Percentiles rank a stretch among this genome's conserved stretches.
Evolutionary conservation across 2,329 filamentous ascomycete genomes (phyloP).

Genomic region (Fusarium sp.): DNA sequence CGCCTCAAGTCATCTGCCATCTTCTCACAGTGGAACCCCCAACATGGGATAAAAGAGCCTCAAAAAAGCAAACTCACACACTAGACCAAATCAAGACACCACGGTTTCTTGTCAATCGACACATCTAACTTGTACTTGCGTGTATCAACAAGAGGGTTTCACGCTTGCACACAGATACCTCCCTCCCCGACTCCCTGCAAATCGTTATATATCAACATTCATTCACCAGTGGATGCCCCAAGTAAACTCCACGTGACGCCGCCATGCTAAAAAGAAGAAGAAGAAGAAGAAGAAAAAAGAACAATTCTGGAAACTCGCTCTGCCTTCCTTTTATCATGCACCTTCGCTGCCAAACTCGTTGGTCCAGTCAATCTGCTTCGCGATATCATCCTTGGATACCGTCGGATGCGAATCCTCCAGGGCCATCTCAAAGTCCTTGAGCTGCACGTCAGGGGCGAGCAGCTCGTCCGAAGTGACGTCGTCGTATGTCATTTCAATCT

Average conservation of each 20-base stretch:
- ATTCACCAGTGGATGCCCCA: constrained; percentile 33
- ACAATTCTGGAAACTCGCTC: constrained; percentile 40
- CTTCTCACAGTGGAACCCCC: background rate
- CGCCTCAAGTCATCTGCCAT: background rate
- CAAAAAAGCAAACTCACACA: background rate
- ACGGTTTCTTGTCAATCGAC: constrained; percentile 3
- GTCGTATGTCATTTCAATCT: constrained; percentile 94
- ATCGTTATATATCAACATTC: constrained; percentile 27
- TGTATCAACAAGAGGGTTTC: constrained; percentile 5
- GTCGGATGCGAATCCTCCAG: constrained; percentile 90
- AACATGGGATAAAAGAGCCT: background rate
- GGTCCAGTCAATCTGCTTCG: constrained; percentile 91
- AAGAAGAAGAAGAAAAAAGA: constrained; percentile 19
- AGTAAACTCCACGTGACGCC: constrained; percentile 42
- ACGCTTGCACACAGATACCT: constrained; percentile 1
- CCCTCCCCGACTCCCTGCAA: constrained; percentile 9
- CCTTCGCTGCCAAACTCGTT: constrained; percentile 96
- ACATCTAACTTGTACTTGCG: background rate
- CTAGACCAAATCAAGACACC: background rate
- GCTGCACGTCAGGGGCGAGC: constrained; percentile 84
- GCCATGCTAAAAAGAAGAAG: constrained; percentile 34
- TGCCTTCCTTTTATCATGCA: constrained; percentile 50
- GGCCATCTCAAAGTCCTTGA: constrained; percentile 95
- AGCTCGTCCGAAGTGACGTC: constrained; percentile 86
- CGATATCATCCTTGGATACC: constrained; percentile 87